Evolutionary conservation across 768 basidiomycete genomes (phyloP), one percentile per base, ranked within the genome.

Genomic region (Boletus edulis): DNA sequence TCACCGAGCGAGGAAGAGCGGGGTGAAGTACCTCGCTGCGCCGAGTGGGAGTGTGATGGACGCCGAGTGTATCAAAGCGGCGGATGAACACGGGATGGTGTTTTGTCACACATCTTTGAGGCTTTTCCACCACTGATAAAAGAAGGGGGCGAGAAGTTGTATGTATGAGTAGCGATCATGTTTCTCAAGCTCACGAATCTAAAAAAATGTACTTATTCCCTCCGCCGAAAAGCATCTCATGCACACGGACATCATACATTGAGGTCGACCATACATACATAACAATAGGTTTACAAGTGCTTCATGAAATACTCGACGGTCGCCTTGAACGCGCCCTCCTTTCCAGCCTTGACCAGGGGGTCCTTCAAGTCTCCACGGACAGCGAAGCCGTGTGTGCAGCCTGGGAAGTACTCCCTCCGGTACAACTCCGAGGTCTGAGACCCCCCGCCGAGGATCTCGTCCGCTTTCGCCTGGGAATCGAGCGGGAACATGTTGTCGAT

Each of bases 41-140:
- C 89, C 91, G 3, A 84, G 87, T 47, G 97, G 97, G 46, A 94
- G 91, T 62, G 94, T 99, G 56, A 98, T 98, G 96, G 97, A 99
- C 66, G 84, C 73, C 43, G 96, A 95, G 71, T 96, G 97, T 66
- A 87, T 99, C 77, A 94, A 92, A 75, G 92, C 94, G 3, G 96
- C 96, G 12, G 87, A 99, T 72, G 97, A 98, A 75, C 87, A 91
- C 63, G 81, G 76, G 38, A 91, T 98, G 42, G 89, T 95, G 55
- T 98, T 97, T 73, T 87, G 86, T 45, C 94, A 97, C 70, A 97
- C 94, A 5, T 79, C 82, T 44, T 69, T 97, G 64, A 79, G 95
- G 61, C 75, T 98, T 60, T 97, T 98, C 86, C 93, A 96, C 64
- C 92, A 93, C 69, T 94, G 66, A 67, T 17, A 15, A 29, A 22